These are phyloP conservation scores for Hevea brasiliensis DNA, from an alignment of 345 rosid genomes.

Conservation along the genomic window DNA sequence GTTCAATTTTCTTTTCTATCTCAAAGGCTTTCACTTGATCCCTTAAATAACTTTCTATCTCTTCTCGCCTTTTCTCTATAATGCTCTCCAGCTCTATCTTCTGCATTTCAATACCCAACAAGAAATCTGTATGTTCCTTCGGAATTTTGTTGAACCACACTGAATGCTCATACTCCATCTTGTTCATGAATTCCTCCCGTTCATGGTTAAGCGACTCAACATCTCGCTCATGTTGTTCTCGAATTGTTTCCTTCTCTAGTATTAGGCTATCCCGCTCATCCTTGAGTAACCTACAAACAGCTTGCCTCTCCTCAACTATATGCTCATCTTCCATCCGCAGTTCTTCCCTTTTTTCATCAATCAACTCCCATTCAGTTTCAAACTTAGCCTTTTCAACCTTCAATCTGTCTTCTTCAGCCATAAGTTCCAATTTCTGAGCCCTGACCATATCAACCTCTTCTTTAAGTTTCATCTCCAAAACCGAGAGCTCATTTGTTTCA, in stretches of 20 bases:
- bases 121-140: constrained; percentile 73
- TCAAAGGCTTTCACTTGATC: constrained; percentile 82
- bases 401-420: constrained; percentile 77
- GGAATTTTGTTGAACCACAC: constrained; percentile 87
- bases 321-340: constrained; percentile 57
- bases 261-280: constrained; percentile 75
- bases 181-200: constrained; percentile 81
- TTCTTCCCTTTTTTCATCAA: constrained; percentile 89
- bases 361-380: constrained; percentile 91
- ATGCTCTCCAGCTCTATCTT: constrained; percentile 77
- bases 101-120: constrained; percentile 78
- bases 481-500: constrained; percentile 69
- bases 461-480: constrained; percentile 77
- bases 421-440: constrained; percentile 70
- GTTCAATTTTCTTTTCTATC: constrained; percentile 69
- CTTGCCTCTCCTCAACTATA: constrained; percentile 59
- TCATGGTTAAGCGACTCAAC: constrained; percentile 67
- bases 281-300: constrained; percentile 65
- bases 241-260: constrained; percentile 66
- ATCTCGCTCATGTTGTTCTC: constrained; percentile 59
- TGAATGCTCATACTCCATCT: constrained; percentile 72
- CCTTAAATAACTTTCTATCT: constrained; percentile 62
- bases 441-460: constrained; percentile 88
- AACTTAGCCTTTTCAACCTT: constrained; percentile 76
- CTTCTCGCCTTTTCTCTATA: constrained; percentile 74